Evolutionary conservation across 306 rosid species (phyloP), one percentile per base, ranked within the genome.

Genomic region (Begonia fuchsioides): DNA sequence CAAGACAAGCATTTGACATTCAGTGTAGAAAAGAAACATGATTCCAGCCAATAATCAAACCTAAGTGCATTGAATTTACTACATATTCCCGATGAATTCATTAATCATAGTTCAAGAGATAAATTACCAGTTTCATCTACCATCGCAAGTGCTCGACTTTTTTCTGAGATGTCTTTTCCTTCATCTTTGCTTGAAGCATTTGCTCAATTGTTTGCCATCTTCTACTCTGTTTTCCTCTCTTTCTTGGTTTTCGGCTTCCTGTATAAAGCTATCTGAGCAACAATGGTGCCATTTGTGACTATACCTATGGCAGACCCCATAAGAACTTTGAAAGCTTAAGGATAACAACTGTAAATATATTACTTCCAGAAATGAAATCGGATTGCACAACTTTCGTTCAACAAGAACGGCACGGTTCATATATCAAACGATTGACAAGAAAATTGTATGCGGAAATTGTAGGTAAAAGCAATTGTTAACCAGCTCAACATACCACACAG

Each of bases 211-310:
- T 40, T 40, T 10, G 44, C 3, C 61, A 17, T 53, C 53, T 52
- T 38, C 67, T 75, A 90, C 72, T 75, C 54, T 1, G 35, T 75
- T 68, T 85, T 85, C 94, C 81, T 90, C 71, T 72, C 95, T 69
- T 68, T 76, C 51, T 32, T 71, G 38, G 69, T 77, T 20, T 11
- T 56, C n/a, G 72, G 71, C 79, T 69, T 85, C 61, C 59, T 87
- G 79, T 81, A 90, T 3, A 71, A 2, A 39, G 73, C 17, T 64
- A 90, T 82, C 92, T 81, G 98, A 71, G 85, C 75, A 57, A 90
- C 57, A 65, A 90, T 66, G 61, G 81, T 62, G 47, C 73, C 71
- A 57, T 90, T 85, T 57, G 95, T 90, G 11, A 75, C 80, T 43
- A 81, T 59, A 16, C 94, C 86, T 63, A 85, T 61, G 20, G 57